Conservation (phyloP, 805 yeast species). For the Teunomyces cretensis region DNA sequence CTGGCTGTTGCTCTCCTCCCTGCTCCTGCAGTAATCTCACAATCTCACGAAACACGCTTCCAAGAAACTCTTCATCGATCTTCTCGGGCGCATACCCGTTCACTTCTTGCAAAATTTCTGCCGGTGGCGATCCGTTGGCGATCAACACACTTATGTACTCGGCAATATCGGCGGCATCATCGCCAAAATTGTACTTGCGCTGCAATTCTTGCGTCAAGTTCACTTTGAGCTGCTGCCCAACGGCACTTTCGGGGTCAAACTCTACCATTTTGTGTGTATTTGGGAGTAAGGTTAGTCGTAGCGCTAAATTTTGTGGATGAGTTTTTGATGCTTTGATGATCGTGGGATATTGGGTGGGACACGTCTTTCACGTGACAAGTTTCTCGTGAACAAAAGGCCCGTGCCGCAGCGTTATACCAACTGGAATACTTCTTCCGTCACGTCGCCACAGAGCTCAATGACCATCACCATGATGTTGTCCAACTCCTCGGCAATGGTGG, state of each 20-base stretch:
- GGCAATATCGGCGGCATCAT: conserved; percentile 58
- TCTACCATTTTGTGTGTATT: conserved; percentile 12
- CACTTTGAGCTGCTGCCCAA: conserved; percentile 36
- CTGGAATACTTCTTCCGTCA: conserved; percentile 61
- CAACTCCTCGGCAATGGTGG: conserved; percentile 64
- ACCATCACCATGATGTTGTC: conserved; percentile 55
- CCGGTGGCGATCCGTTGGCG: conserved; percentile 62
- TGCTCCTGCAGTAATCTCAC: conserved; percentile 28
- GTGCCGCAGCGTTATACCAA: conserved; percentile 34
- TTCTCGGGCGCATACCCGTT: conserved; percentile 60
- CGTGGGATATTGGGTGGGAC: background rate
- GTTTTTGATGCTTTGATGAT: background rate
- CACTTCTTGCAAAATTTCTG: conserved; percentile 61
- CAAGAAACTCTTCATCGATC: conserved; percentile 57
- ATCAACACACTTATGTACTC: conserved; percentile 73
- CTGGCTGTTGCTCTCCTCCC: conserved; percentile 10
- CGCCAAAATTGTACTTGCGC: conserved; percentile 33
- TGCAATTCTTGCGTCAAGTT: conserved; percentile 36
- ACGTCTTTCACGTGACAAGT: background rate
- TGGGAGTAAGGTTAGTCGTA: background rate
- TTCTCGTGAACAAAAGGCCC: too few species aligned
- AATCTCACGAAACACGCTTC: conserved; percentile 58
- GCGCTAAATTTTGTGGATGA: background rate
- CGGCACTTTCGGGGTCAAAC: conserved; percentile 41
- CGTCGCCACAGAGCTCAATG: conserved; percentile 61